A percentile compares a stretch with the other conserved stretches of the same genome.
These are phyloP conservation scores for Penicillium sp. DNA, from an alignment of 2,329 filamentous ascomycete genomes.

Conservation along the genomic window DNA sequence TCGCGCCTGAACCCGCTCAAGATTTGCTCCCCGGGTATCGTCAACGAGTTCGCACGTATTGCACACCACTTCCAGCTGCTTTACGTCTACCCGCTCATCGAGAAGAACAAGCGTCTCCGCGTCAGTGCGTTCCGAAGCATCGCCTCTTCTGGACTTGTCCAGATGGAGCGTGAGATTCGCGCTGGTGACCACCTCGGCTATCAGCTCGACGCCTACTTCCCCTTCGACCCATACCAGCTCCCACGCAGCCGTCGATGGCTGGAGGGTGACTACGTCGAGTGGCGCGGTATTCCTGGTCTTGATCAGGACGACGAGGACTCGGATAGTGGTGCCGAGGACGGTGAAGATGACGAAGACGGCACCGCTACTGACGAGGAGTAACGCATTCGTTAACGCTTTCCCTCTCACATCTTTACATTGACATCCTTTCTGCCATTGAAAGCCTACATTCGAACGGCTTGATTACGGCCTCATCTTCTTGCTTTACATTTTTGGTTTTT, in stretches of 20 bases:
- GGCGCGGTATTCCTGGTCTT: conserved; percentile 75
- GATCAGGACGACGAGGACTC: conserved; percentile 59
- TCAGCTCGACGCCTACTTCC: conserved; percentile 92
- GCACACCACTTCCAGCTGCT: conserved; percentile 84
- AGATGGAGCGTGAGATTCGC: conserved; percentile 61
- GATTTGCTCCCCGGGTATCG: conserved; percentile 88
- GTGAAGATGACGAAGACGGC: conserved; percentile 47
- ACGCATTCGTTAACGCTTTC: conserved; percentile 3
- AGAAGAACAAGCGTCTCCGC: conserved; percentile 88
- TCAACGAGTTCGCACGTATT: conserved; percentile 88
- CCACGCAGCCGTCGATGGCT: conserved; percentile 88
- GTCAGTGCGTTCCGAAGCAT: conserved; percentile 68
- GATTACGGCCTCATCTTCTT: conserved; percentile 19
- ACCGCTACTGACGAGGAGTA: conserved; percentile 53
- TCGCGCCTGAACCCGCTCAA: conserved; percentile 93
- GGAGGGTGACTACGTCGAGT: conserved; percentile 80
- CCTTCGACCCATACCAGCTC: conserved; percentile 94
- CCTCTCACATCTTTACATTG: neutral
- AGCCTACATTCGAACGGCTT: conserved; percentile 2
- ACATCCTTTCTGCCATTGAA: neutral
- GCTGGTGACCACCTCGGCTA: conserved; percentile 75
- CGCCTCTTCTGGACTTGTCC: conserved; percentile 46
- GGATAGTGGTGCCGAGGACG: conserved; percentile 45
- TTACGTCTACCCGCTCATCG: conserved; percentile 86
- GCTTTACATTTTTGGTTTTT: conserved; percentile 23